These are phyloP conservation scores for Rhodotorula sphaerocarpa DNA, from an alignment of 768 basidiomycete species.

Conservation along the genomic window DNA sequence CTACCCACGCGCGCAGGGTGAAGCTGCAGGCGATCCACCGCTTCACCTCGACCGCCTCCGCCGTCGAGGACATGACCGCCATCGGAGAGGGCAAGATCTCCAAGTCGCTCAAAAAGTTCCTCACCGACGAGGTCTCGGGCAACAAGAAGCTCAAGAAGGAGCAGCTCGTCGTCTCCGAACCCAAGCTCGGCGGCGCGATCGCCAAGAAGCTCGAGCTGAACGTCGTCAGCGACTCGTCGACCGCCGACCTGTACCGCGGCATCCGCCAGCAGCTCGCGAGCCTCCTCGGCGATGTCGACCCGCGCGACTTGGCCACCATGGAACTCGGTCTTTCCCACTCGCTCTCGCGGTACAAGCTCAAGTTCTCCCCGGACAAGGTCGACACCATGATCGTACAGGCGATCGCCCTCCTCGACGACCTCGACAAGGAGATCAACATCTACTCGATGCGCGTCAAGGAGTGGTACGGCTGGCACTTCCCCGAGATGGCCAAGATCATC, in stretches of 20 bases:
- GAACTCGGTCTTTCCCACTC: conserved; percentile 95
- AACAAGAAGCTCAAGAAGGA: conserved; percentile 69
- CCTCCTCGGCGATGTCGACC: conserved; percentile 81
- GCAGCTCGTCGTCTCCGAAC: conserved; percentile 70
- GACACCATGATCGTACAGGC: conserved; percentile 99
- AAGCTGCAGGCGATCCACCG: conserved; percentile 92
- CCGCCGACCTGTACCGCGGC: conserved; percentile 84
- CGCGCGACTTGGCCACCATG: conserved; percentile 81
- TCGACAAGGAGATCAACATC: conserved; percentile 99
- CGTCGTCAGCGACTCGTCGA: conserved; percentile 56
- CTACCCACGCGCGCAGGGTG: conserved; percentile 54
- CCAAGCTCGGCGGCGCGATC: conserved; percentile 78
- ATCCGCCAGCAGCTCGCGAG: conserved; percentile 80
- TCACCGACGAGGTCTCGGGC: conserved; percentile 64
- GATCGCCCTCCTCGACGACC: conserved; percentile 92
- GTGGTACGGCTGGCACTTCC: conserved; percentile 99
- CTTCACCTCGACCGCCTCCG: conserved; percentile 89
- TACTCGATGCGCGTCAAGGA: conserved; percentile 99
- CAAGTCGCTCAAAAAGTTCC: conserved; percentile 85
- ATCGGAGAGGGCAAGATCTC: conserved; percentile 86
- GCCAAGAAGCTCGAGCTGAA: conserved; percentile 89
- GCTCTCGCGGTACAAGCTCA: conserved; percentile 93
- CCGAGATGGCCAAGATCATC: conserved; percentile 97
- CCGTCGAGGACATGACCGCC: conserved; percentile 92
- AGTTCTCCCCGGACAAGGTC: conserved; percentile 99